These are phyloP conservation scores for Cyanidiococcus yangmingshanensis DNA, from an alignment of 23 red algal species.

Conservation along the genomic window DNA sequence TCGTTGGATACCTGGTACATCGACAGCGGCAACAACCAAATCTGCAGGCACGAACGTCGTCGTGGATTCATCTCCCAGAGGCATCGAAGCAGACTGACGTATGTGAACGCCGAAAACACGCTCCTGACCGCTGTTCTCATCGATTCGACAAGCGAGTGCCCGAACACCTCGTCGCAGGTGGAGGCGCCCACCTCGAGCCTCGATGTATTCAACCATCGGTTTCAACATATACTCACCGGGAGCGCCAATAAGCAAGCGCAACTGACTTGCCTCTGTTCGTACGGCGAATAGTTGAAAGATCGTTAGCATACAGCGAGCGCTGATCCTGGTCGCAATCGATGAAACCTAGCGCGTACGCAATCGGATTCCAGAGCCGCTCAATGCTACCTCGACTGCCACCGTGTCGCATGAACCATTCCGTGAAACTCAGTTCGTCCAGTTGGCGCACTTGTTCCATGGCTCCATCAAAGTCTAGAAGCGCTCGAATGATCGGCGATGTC, in stretches of 20 bases:
- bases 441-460: conserved; percentile 76
- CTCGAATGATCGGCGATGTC: conserved; percentile 52
- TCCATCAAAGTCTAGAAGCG: conserved; percentile 77
- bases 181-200: conserved; percentile 36
- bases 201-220: conserved; percentile 74
- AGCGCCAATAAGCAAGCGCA: conserved; percentile 72
- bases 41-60: conserved; percentile 37
- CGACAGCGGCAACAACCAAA: conserved; percentile 70
- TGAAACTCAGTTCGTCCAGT: conserved; percentile 77
- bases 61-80: no score
- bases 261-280: conserved; percentile 50
- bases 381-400: conserved; percentile 56
- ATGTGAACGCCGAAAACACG: neutral
- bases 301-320: conserved; percentile 83
- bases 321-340: conserved; percentile 80
- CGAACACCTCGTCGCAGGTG: conserved; percentile 40
- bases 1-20: conserved; percentile 59
- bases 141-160: neutral
- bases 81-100: neutral
- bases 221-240: conserved; percentile 53
- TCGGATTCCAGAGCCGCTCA: conserved; percentile 82
- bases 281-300: conserved; percentile 88
- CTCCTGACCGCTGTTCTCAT: neutral
- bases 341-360: conserved; percentile 89
- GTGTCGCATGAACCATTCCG: conserved; percentile 67